Evolutionary conservation across 2,329 filamentous ascomycete genomes (phyloP).

Genomic region (Corniculantispora saksenae): DNA sequence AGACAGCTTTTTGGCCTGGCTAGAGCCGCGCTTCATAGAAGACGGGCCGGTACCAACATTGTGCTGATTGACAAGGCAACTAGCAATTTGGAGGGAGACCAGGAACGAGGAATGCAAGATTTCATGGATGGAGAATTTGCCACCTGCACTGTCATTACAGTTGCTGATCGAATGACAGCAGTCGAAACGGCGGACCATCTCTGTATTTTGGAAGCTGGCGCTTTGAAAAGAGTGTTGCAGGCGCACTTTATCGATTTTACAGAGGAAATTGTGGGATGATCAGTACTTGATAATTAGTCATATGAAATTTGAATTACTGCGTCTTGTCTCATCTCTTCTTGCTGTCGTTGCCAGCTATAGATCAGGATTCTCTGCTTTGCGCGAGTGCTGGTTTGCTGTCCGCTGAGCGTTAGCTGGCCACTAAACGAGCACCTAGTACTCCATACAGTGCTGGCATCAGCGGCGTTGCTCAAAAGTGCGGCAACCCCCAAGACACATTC

Average conservation of each 20-base stretch:
- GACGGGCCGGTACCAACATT: neutral
- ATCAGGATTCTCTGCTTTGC: too few species aligned
- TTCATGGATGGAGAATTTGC: constrained; percentile 18
- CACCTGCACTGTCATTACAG: constrained; percentile 17
- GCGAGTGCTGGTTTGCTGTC: too few species aligned
- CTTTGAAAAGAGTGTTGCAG: neutral
- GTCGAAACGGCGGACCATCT: neutral
- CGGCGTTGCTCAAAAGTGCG: too few species aligned
- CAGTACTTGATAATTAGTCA: neutral
- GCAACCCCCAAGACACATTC: too few species aligned
- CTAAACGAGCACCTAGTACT: too few species aligned
- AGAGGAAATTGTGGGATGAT: neutral
- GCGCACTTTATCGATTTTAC: neutral
- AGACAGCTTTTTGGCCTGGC: constrained; percentile 21
- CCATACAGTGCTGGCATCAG: too few species aligned
- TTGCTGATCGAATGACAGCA: constrained; percentile 18
- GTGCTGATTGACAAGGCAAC: neutral
- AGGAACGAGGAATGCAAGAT: constrained; percentile 14
- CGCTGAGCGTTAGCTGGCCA: too few species aligned
- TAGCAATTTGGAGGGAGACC: constrained; percentile 40
- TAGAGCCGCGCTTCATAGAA: constrained; percentile 26
- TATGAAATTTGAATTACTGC: neutral
- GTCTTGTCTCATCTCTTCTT: neutral
- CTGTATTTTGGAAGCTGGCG: neutral
- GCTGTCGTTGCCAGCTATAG: neutral